Conservation (phyloP, 106 monocot species). For the Dendrobium nobile region DNA sequence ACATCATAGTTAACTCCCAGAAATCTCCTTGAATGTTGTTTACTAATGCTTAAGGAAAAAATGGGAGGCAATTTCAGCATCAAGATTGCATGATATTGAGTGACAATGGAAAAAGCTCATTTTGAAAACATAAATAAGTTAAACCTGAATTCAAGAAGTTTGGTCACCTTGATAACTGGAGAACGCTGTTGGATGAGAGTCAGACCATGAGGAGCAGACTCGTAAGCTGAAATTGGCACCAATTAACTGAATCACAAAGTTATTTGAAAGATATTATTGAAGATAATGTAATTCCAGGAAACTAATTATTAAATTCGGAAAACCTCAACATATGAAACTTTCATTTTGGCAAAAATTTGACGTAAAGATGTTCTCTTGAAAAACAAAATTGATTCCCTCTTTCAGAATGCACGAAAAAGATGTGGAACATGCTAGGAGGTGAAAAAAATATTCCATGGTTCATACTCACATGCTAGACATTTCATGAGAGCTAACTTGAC, state of each 20-base stretch:
- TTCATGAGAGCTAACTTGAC: background rate
- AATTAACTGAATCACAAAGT: background rate
- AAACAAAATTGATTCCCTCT: background rate
- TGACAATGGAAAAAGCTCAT: background rate
- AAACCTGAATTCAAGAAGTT: background rate
- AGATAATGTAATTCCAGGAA: background rate
- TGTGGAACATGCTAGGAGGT: too few relatives aligned
- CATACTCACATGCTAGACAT: too few relatives aligned
- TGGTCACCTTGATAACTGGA: conserved; percentile 57
- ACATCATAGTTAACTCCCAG: background rate
- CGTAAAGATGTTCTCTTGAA: background rate
- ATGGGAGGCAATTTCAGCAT: background rate
- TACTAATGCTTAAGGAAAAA: background rate
- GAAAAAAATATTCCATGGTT: too few relatives aligned
- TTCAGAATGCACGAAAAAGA: background rate
- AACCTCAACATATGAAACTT: background rate
- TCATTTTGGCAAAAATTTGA: background rate
- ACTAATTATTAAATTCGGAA: background rate
- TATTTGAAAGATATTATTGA: background rate
- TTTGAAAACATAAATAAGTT: background rate
- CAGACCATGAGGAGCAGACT: conserved; percentile 31
- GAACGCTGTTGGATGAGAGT: conserved; percentile 68
- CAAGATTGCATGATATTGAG: background rate
- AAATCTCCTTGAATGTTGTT: background rate
- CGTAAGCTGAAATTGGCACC: conserved; percentile 35